These are phyloP conservation scores for Mycena indigotica DNA, from an alignment of 768 basidiomycete genomes.

Conservation along the genomic window DNA sequence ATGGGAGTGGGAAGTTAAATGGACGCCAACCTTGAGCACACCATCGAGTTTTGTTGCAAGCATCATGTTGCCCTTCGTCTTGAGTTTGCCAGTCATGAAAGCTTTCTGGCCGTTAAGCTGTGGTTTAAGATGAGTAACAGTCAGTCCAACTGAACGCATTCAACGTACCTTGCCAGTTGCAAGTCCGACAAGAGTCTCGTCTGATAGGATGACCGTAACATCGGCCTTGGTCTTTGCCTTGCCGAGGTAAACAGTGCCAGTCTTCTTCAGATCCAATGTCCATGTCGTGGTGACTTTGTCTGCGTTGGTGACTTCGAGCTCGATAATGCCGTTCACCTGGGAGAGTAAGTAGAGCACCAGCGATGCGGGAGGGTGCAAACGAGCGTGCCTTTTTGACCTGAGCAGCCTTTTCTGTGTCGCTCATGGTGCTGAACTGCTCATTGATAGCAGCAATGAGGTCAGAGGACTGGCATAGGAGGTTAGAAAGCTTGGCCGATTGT, in stretches of 20 bases:
- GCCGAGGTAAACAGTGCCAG: conserved; percentile 76
- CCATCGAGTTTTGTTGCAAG: conserved; percentile 87
- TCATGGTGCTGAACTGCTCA: conserved; percentile 52
- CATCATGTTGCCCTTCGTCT: conserved; percentile 92
- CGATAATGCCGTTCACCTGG: conserved; percentile 87
- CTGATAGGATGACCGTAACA: conserved; percentile 77
- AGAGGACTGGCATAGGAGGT: conserved; percentile 54
- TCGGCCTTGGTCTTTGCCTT: conserved; percentile 73
- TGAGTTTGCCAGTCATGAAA: conserved; percentile 93
- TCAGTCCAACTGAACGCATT: conserved; percentile 16
- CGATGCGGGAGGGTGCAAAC: too few species aligned
- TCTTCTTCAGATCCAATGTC: conserved; percentile 94
- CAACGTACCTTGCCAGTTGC: conserved; percentile 65
- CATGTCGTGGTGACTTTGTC: conserved; percentile 73
- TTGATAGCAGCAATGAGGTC: conserved; percentile 60
- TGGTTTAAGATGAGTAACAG: not conserved
- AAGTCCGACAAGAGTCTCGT: conserved; percentile 73
- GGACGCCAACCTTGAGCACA: conserved; percentile 69
- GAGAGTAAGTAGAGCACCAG: not conserved
- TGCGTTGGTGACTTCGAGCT: conserved; percentile 76
- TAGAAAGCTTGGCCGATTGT: not conserved
- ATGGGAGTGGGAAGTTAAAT: not conserved
- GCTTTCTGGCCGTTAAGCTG: conserved; percentile 91
- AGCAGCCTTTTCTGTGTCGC: conserved; percentile 62
- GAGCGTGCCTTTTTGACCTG: conserved; percentile 73